phyloP scores from a whole-genome alignment of 257 asterid species.

The Nicotiana otophora region DNA sequence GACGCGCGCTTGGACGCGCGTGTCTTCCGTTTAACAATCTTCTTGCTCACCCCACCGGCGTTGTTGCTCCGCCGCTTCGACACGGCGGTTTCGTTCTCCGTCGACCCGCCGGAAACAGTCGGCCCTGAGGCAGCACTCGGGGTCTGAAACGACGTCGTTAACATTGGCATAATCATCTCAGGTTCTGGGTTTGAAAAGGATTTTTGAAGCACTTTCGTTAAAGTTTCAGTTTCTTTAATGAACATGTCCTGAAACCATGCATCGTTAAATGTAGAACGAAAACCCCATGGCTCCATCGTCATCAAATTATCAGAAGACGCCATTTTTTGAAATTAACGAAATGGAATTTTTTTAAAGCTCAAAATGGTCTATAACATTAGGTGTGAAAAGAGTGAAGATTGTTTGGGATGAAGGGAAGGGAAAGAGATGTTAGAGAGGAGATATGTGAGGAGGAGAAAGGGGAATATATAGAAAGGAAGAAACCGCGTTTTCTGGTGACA shows the following conservation, averaged over 20 bases:
- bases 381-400: not conserved
- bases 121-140: slow-evolving; percentile 27
- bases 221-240: slow-evolving; percentile 52
- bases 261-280: slow-evolving; percentile 48
- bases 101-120: slow-evolving; percentile 47
- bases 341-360: not conserved
- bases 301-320: slow-evolving; percentile 54
- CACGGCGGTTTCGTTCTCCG: slow-evolving; percentile 42
- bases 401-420: not conserved
- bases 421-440: slow-evolving; percentile 1
- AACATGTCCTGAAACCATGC: slow-evolving; percentile 49
- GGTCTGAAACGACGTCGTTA: not conserved
- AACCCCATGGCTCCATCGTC: slow-evolving; percentile 56
- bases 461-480: slow-evolving; percentile 3
- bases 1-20: slow-evolving; percentile 71
- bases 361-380: not conserved
- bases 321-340: slow-evolving; percentile 20
- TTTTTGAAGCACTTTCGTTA: slow-evolving; percentile 54
- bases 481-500: slow-evolving; percentile 74
- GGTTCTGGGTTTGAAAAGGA: slow-evolving; percentile 22
- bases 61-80: slow-evolving; percentile 32
- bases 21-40: slow-evolving; percentile 58
- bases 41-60: slow-evolving; percentile 24
- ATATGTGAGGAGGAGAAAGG: slow-evolving; percentile 6
- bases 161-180: not conserved